Evolutionary conservation across 306 rosid species (phyloP), one percentile per base, ranked within the genome.

Genomic region (Rosa rugosa): DNA sequence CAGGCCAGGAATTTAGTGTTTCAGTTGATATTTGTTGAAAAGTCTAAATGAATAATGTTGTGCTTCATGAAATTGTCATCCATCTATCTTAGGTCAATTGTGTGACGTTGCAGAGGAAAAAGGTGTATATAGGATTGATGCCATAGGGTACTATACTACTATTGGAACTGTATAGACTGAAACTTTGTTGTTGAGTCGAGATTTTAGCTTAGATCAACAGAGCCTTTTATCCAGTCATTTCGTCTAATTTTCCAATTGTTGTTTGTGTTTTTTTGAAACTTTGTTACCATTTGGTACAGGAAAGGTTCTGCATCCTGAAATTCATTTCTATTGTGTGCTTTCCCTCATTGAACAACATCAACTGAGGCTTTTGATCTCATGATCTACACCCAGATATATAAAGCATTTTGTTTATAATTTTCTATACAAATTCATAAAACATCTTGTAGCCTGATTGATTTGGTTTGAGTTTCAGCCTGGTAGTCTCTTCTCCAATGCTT

Each of bases 381-480:
- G 59, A 60, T 84, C 60, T 36, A 23, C 54, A 18, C 12, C 75
- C 45, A 31, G 59, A 53, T 16, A 22, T 57, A 57, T 57, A 38
- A 25, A 65, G 23, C 40, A 38, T 65, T 64, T 44, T 74, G 71
- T 50, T 67, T 69, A 5, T 17, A n/a, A 64, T 67, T 75, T 49
- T 67, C 23, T 68, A 25, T 40, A 38, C 45, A 60, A 9, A 25
- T 25, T 13, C 13, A 53, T 42, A 17, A 14, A 20, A 36, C 20
- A 18, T 47, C 66, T 76, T 25, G 73, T 56, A 67, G 56, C 44
- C 49, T 45, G 68, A 65, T 82, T 80, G 41, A 75, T 83, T 56
- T 83, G 80, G 75, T 49, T 84, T 23, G 83, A 84, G 86, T 82
- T 79, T 51, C 65, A 53, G 73, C 63, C 22, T 63, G 63, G 70